Percentiles rank a stretch among this genome's conserved stretches.
Evolutionary conservation across 257 asterid species (phyloP).

Genomic region (Lantana camara): DNA sequence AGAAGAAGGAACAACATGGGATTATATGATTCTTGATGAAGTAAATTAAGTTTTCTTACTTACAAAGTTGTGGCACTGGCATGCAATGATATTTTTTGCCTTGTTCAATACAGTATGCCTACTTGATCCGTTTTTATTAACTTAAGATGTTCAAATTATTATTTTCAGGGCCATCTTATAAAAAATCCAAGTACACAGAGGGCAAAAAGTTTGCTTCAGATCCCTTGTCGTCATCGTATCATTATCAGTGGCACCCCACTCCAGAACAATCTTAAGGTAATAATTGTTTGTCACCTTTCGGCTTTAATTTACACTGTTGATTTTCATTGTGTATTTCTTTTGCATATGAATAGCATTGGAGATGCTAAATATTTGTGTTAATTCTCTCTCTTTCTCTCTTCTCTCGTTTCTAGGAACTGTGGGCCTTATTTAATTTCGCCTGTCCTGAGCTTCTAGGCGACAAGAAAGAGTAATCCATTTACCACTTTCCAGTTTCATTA

Average conservation of each 20-base stretch:
- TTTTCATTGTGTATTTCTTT: neutral
- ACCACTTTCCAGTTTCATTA: constrained; percentile 19
- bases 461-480: constrained; percentile 64
- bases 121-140: constrained; percentile 1
- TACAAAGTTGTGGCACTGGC: constrained; percentile 11
- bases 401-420: constrained; percentile 76
- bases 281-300: constrained; percentile 4
- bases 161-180: constrained; percentile 85
- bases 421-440: constrained; percentile 92
- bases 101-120: constrained; percentile 6
- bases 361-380: constrained; percentile 11
- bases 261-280: constrained; percentile 94
- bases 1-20: constrained; percentile 76
- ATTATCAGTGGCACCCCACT: constrained; percentile 98
- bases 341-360: constrained; percentile 6
- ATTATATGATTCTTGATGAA: constrained; percentile 94
- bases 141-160: constrained; percentile 15
- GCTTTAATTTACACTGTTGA: constrained; percentile 9
- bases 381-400: constrained; percentile 12
- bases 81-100: constrained; percentile 1
- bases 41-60: constrained; percentile 37
- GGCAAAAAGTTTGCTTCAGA: constrained; percentile 93
- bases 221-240: constrained; percentile 83
- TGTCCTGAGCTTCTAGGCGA: constrained; percentile 93
- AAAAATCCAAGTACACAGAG: constrained; percentile 97